Conservation (phyloP, 2,329 filamentous ascomycete species). For the Amauroascus verrucosus region DNA sequence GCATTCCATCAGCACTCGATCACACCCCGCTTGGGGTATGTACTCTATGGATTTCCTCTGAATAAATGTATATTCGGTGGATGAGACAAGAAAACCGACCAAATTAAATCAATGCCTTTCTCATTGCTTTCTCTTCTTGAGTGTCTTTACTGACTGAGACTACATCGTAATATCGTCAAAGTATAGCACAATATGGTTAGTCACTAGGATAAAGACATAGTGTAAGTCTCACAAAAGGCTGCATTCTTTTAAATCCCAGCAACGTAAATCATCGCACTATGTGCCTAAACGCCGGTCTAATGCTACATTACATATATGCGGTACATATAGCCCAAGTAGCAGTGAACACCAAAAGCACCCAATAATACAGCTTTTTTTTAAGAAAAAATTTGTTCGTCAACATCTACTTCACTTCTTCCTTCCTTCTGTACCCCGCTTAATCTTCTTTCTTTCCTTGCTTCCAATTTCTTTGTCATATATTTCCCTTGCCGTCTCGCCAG, state of each 20-base stretch:
- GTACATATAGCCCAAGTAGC: not conserved
- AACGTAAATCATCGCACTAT: not conserved
- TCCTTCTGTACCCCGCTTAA: slow-evolving; percentile 37
- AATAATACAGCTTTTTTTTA: slow-evolving; percentile 2
- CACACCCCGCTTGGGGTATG: not conserved
- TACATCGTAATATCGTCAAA: no score
- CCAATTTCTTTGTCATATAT: slow-evolving; percentile 37
- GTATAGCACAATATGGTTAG: no score
- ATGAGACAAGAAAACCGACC: not conserved
- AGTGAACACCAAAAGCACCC: not conserved
- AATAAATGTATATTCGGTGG: not conserved
- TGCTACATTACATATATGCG: not conserved
- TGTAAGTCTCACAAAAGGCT: not conserved
- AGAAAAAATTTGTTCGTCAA: not conserved
- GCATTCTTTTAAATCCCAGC: not conserved
- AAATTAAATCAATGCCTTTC: not conserved
- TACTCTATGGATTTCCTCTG: not conserved
- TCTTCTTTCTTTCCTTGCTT: slow-evolving; percentile 36
- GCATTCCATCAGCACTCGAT: not conserved
- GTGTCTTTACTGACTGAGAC: no score
- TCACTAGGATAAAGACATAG: no score
- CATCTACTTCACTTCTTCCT: slow-evolving; percentile 19
- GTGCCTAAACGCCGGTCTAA: not conserved
- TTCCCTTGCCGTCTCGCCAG: slow-evolving; percentile 44
- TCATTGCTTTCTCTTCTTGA: not conserved